Conservation (phyloP, 208 protist species). For the Wallacemonas sp. region DNA sequence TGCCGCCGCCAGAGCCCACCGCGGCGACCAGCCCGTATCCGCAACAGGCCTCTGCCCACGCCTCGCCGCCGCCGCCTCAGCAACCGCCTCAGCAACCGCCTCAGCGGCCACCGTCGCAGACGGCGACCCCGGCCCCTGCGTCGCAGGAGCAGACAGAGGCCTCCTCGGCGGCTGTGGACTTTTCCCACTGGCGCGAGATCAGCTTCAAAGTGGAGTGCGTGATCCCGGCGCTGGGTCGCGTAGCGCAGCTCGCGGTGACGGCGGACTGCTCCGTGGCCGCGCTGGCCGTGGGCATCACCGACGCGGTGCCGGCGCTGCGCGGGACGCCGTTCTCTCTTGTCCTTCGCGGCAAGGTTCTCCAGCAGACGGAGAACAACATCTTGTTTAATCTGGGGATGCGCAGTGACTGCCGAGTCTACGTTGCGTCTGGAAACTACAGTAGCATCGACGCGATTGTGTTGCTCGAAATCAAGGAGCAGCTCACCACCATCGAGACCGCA, state of each 20-base stretch:
- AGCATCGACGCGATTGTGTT: constrained; percentile 62
- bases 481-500: constrained; percentile 35
- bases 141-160: constrained; percentile 9
- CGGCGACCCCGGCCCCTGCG: not conserved
- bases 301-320: constrained; percentile 30
- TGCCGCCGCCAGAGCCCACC: not conserved
- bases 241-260: constrained; percentile 37
- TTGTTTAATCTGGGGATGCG: constrained; percentile 65
- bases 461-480: constrained; percentile 64
- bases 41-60: not conserved
- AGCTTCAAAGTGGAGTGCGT: constrained; percentile 43
- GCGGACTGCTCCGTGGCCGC: constrained; percentile 60
- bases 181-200: constrained; percentile 25
- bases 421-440: constrained; percentile 51
- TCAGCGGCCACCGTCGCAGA: not conserved
- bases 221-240: constrained; percentile 43
- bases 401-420: constrained; percentile 45
- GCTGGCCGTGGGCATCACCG: constrained; percentile 34
- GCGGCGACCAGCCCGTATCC: constrained; percentile 7
- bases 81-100: constrained; percentile 9
- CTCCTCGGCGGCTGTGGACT: constrained; percentile 1
- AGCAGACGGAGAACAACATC: constrained; percentile 27
- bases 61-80: not conserved
- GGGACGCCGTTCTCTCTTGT: constrained; percentile 41
- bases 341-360: constrained; percentile 65